These are phyloP conservation scores for Kurtzmaniella cleridarum DNA, from an alignment of 805 yeast species.

Conservation along the genomic window DNA sequence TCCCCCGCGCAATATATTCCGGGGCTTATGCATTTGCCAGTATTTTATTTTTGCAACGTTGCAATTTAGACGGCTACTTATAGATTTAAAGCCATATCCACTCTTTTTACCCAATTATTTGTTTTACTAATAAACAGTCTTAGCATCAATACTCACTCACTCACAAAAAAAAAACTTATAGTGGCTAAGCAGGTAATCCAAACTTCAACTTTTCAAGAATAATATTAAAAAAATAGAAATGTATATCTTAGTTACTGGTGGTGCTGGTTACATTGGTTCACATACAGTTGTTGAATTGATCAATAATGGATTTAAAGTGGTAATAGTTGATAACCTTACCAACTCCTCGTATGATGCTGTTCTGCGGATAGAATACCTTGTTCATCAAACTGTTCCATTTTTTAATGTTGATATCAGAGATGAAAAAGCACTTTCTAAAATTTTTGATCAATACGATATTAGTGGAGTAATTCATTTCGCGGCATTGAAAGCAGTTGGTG, in stretches of 20 bases:
- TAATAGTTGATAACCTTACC: conserved; percentile 65
- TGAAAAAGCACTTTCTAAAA: conserved; percentile 37
- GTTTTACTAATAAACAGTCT: neutral
- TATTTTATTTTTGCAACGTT: neutral
- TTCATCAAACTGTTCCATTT: conserved; percentile 48
- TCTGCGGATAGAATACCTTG: conserved; percentile 53
- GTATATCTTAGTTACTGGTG: conserved; percentile 71
- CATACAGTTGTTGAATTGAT: conserved; percentile 67
- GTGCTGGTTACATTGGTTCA: conserved; percentile 84
- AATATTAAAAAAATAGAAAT: conserved; percentile 2
- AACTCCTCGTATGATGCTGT: conserved; percentile 67
- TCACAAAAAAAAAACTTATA: too few species aligned
- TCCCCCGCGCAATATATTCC: too few species aligned
- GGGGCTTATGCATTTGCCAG: too few species aligned
- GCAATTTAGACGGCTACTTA: neutral
- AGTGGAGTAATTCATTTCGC: conserved; percentile 73
- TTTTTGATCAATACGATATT: conserved; percentile 47
- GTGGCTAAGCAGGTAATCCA: neutral
- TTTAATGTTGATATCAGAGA: conserved; percentile 53
- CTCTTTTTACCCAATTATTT: neutral
- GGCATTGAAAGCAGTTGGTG: conserved; percentile 80
- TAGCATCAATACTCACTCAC: too few species aligned
- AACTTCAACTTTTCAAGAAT: neutral
- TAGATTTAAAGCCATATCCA: neutral
- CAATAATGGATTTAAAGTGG: conserved; percentile 59